phyloP scores from a whole-genome alignment of 2,329 filamentous ascomycete genomes.

The Leptographium radiaticola region DNA sequence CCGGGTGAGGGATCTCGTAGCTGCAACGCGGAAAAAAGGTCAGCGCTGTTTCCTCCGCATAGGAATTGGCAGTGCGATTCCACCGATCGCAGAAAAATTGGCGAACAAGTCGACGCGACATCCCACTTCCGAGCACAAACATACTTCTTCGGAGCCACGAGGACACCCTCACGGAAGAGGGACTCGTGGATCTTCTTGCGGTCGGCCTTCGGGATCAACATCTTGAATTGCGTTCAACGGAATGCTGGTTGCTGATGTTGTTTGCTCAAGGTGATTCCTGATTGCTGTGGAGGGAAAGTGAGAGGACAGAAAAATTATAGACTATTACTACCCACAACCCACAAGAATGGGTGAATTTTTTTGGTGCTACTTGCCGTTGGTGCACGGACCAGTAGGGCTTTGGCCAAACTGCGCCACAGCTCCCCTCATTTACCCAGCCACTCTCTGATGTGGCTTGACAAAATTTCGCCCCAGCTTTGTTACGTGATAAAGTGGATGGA shows the following conservation, averaged over 20 bases:
- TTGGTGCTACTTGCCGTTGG: slow-evolving; percentile 9
- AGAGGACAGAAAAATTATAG: slow-evolving; percentile 6
- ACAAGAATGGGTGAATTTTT: slow-evolving; percentile 1
- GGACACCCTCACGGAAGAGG: slow-evolving; percentile 87
- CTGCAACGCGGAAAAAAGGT: slow-evolving; percentile 10
- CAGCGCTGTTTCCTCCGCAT: background rate
- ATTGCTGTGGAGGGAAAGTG: slow-evolving; percentile 4
- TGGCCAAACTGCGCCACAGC: background rate
- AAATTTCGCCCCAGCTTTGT: background rate
- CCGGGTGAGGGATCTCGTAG: slow-evolving; percentile 49
- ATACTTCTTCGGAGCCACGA: slow-evolving; percentile 92
- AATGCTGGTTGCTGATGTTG: slow-evolving; percentile 16
- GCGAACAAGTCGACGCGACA: no score
- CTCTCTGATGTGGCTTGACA: no score
- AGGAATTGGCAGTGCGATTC: slow-evolving; percentile 1
- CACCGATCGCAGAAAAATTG: no score
- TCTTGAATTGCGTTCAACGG: slow-evolving; percentile 36
- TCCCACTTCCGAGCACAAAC: background rate
- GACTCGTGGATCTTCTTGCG: slow-evolving; percentile 98
- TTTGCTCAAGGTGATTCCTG: background rate
- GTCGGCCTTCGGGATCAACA: slow-evolving; percentile 99
- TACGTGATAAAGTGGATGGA: background rate
- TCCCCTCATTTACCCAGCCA: background rate
- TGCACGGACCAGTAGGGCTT: slow-evolving; percentile 13
- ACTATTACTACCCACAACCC: slow-evolving; percentile 6